Evolutionary conservation across 139 green algal species (phyloP).

Genomic region (Ettlia oleoabundans): DNA sequence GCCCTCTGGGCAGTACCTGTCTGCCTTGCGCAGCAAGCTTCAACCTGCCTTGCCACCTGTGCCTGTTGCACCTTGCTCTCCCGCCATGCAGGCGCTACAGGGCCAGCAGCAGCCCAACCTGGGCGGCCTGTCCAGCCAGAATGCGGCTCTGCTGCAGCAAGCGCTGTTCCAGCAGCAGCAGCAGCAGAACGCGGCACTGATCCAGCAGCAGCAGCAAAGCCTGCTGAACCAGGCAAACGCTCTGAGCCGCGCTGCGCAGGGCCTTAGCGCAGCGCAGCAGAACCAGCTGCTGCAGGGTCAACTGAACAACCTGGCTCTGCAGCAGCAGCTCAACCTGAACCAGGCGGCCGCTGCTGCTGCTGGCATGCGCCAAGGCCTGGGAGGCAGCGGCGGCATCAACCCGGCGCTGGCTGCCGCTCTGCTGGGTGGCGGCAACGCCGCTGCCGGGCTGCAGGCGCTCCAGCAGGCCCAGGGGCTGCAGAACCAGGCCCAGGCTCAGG

Average conservation of each 20-base stretch:
- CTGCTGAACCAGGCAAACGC: constrained; percentile 22
- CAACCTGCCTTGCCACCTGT: background rate
- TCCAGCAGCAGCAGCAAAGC: constrained; percentile 25
- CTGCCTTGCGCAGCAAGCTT: no score
- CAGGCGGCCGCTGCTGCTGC: background rate
- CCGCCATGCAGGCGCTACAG: constrained; percentile 17
- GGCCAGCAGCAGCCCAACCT: constrained; percentile 18
- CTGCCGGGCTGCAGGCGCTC: constrained; percentile 21
- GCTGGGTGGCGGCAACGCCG: constrained; percentile 13
- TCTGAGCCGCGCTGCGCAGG: constrained; percentile 12
- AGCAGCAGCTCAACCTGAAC: constrained; percentile 28
- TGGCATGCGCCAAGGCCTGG: constrained; percentile 20
- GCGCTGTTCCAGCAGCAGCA: constrained; percentile 39
- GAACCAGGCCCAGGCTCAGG: background rate
- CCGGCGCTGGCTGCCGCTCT: constrained; percentile 19
- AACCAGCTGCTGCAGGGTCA: constrained; percentile 39
- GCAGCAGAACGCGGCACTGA: constrained; percentile 22
- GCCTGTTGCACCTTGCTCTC: background rate
- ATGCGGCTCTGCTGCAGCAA: constrained; percentile 8
- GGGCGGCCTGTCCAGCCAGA: constrained; percentile 10
- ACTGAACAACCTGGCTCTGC: constrained; percentile 32
- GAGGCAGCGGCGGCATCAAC: constrained; percentile 25
- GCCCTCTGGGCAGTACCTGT: no score
- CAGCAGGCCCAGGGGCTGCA: constrained; percentile 5
- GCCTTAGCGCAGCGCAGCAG: constrained; percentile 26